Conservation (phyloP, 2,329 filamentous ascomycete genomes). For the Aspergillus pseudoglaucus region DNA sequence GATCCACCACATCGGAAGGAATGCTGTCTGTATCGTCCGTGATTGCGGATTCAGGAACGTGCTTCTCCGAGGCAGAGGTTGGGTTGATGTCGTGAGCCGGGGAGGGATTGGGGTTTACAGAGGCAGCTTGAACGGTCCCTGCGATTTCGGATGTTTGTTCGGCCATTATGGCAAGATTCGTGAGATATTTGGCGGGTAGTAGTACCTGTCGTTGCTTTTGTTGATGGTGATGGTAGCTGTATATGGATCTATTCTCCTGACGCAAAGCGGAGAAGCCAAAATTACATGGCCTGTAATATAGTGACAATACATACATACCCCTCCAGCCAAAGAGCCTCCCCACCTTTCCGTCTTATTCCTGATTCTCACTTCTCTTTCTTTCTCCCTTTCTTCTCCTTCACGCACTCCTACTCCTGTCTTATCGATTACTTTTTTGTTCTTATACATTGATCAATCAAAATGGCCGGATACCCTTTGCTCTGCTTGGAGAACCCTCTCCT, state of each 20-base stretch:
- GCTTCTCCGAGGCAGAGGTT: conserved; percentile 61
- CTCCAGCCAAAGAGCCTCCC: neutral
- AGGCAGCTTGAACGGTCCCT: conserved; percentile 72
- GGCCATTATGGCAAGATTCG: conserved; percentile 40
- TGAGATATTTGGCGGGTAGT: neutral
- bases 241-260: neutral
- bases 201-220: neutral
- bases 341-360: conserved; percentile 9
- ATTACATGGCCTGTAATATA: neutral
- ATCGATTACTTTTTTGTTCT: neutral
- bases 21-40: conserved; percentile 37
- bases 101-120: conserved; percentile 67
- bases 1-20: conserved; percentile 43
- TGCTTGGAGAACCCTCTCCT: conserved; percentile 2
- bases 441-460: neutral
- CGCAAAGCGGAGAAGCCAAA: neutral
- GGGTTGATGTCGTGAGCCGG: conserved; percentile 71
- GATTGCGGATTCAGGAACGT: conserved; percentile 43
- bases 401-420: neutral
- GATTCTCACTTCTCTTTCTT: conserved; percentile 4
- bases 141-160: conserved; percentile 62
- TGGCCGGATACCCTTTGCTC: neutral
- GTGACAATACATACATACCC: neutral
- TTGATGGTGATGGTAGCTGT: neutral
- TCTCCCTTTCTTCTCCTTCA: neutral